Evolutionary conservation across 805 yeast species (phyloP), one percentile per base, ranked within the genome.

Genomic region (Metschnikowia similis): DNA sequence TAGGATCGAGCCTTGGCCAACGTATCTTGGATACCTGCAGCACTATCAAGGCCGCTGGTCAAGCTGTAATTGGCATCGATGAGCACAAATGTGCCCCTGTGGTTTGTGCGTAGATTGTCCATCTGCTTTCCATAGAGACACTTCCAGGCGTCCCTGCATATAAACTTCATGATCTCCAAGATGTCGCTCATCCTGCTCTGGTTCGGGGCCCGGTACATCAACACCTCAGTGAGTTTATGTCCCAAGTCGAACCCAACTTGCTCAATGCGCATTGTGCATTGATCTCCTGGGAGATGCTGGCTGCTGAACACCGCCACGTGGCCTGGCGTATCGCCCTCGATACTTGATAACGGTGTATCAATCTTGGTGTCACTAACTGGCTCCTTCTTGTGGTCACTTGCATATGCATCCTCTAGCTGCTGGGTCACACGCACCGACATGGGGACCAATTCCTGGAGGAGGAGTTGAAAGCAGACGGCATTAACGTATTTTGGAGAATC

Each of bases 101-200:
- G 97, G 63, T 94, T 94, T 1, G 99, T 94, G 53, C 96, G 80
- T 51, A 94, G 74, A 57, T 89, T 90, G 64, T 91, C 97, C 74
- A 94, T 88, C 64, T 87, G 97, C 66, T 90, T 92, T 35, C 83
- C 81, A 67, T 82, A 89, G 29, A 92, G 63, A 47, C 78, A 69
- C 58, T 80, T 83, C 98, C 98, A 94, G 29, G 91, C 85, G 57
- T 91, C 97, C 41, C 96, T 79, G 64, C 98, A 91, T 5, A 94
- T 80, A 64, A 89, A 90, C 67, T 92, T 92, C 89, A 94, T 88
- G 36, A 92, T 79, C 56, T 88, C 91, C 35, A 92, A 67, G 10
- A 87, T 75, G 53, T 87, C 91, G 17, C 71, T 74, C 62, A 84
- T 66, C 64, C 80, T 61, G 62, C 78, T 59, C 47, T 56, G 55